Base-by-base conservation (phyloP, 306 rosid species). In the Rosa chinensis region DNA sequence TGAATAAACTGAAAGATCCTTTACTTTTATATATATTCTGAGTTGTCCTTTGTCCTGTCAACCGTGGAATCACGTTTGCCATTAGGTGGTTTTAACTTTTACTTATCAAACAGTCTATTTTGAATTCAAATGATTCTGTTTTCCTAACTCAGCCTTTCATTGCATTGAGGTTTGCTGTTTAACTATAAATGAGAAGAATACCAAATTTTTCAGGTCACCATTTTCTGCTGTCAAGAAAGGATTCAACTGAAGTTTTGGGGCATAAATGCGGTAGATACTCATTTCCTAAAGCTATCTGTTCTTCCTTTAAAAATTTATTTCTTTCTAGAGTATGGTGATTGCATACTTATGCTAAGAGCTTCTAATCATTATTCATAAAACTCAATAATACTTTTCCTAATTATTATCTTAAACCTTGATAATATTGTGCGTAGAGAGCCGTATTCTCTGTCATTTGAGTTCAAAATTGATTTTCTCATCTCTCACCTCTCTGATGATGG, bases 141-240 rank as follows among this genome's bases (percentile, higher is more conserved):
- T 21, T 42, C n/a, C 70, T 42, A 8, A 28, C 43, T 14, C 44
- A 0, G 28, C 69, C 42, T 59, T 42, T 43, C 55, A 8, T 25
- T 75, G 56, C 70, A 21, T 58, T 58, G 53, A 55, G 11, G 18
- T 39, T 37, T 8, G 37, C 74, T 23, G 18, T 70, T 69, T 42
- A 43, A 68, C 18, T 42, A 45, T 70, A 7, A 37, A 37, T 66
- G 21, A 8, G 47, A 63, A 63, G 67, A 28, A 5, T 37, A 17
- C 45, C 71, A 66, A 13, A 17, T 5, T 66, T 66, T 66, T 28
- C 68, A 62, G 68, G 68, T 62, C 68, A 28, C 68, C 20, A 25
- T 25, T 5, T 23, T 62, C 42, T 12, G 68, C 43, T 25, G 42
- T 62, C 64, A 3, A 61, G 66, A 10, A 61, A 25, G 66, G 66